Percentiles rank a stretch among this genome's conserved stretches.
phyloP scores from a whole-genome alignment of 768 basidiomycete genomes.

The Pulveroboletus sp. region DNA sequence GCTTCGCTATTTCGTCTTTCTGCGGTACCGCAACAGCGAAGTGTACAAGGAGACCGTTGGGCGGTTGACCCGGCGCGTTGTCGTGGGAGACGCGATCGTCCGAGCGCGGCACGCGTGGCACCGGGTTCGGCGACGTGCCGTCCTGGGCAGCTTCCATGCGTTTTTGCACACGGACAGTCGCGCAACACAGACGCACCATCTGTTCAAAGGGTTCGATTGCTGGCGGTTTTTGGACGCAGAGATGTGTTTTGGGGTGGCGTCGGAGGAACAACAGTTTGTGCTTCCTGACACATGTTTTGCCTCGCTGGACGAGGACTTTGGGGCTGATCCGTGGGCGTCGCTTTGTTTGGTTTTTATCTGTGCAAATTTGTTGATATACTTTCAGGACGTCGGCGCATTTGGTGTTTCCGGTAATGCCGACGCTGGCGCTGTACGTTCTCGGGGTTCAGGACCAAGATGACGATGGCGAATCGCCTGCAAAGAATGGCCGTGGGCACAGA shows the following conservation, averaged over 20 bases:
- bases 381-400: slow-evolving; percentile 45
- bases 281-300: slow-evolving; percentile 54
- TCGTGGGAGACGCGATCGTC: slow-evolving; percentile 20
- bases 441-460: slow-evolving; percentile 28
- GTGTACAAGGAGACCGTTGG: slow-evolving; percentile 41
- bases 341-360: neutral
- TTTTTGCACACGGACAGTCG: slow-evolving; percentile 22
- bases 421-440: slow-evolving; percentile 52
- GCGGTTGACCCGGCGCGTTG: slow-evolving; percentile 23
- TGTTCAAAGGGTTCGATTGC: slow-evolving; percentile 35
- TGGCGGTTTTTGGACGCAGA: slow-evolving; percentile 50
- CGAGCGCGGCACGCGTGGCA: slow-evolving; percentile 24
- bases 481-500: slow-evolving; percentile 3
- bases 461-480: slow-evolving; percentile 4
- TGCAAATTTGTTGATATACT: neutral
- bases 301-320: slow-evolving; percentile 48
- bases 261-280: slow-evolving; percentile 56
- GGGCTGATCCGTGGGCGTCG: slow-evolving; percentile 26
- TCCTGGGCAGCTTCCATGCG: slow-evolving; percentile 26
- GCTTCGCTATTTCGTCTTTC: slow-evolving; percentile 50
- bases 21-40: slow-evolving; percentile 56
- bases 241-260: slow-evolving; percentile 51
- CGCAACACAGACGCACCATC: slow-evolving; percentile 1
- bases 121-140: slow-evolving; percentile 25
- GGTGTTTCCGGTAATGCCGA: slow-evolving; percentile 56